These are phyloP conservation scores for Pythium utonaiense DNA, from an alignment of 352 stramenopile species.

Conservation along the genomic window DNA sequence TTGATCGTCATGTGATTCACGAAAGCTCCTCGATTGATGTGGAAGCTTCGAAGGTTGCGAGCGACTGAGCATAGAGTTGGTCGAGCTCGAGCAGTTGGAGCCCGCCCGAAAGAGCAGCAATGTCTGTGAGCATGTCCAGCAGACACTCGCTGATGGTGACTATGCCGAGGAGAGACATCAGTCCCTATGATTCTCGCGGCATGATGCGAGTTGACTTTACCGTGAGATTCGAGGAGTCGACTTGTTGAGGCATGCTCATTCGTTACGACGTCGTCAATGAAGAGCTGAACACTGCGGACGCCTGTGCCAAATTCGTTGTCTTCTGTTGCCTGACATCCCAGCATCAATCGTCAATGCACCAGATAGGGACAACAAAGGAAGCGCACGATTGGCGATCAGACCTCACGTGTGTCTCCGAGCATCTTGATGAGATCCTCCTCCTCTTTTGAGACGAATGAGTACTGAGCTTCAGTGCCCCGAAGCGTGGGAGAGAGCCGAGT, in stretches of 20 bases:
- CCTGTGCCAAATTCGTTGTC: slow-evolving; percentile 10
- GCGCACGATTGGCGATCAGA: not conserved
- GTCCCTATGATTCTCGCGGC: no score
- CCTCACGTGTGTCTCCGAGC: not conserved
- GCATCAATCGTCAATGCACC: not conserved
- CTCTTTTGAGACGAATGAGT: slow-evolving; percentile 1
- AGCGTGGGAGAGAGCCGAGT: not conserved
- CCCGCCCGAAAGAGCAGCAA: not conserved
- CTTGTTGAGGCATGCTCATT: not conserved
- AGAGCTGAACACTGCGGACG: slow-evolving; percentile 9
- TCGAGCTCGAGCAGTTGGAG: not conserved
- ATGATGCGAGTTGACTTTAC: no score
- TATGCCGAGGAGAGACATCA: not conserved
- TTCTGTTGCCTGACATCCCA: not conserved
- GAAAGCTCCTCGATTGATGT: not conserved
- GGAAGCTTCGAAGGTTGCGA: not conserved
- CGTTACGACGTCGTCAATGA: slow-evolving; percentile 7
- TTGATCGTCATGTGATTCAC: not conserved
- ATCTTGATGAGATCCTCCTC: not conserved
- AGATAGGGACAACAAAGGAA: not conserved
- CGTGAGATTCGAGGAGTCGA: slow-evolving; percentile 1
- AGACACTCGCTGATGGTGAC: slow-evolving; percentile 13
- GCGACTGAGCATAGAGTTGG: not conserved
- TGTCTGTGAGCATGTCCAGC: slow-evolving; percentile 5
- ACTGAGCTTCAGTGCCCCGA: not conserved